Conservation (phyloP, 2,329 filamentous ascomycete species). For the Penicillium vulpinum region DNA sequence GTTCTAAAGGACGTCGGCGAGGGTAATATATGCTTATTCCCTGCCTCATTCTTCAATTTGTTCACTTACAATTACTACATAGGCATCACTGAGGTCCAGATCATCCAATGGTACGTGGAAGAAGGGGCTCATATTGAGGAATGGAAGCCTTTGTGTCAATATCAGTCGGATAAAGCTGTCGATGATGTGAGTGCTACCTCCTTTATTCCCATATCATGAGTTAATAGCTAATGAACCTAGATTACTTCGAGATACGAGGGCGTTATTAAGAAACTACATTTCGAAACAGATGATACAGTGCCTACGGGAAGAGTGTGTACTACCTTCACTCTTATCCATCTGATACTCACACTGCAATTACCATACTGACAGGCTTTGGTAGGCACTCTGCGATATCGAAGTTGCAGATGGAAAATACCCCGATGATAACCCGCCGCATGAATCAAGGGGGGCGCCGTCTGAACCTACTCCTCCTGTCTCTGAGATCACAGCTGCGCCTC, state of each 20-base stretch:
- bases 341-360: background rate
- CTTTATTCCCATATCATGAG: background rate
- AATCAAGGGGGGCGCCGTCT: conserved; percentile 28
- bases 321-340: background rate
- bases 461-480: conserved; percentile 20
- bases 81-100: conserved; percentile 98
- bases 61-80: conserved; percentile 22
- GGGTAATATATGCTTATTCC: conserved; percentile 27
- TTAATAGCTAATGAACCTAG: conserved; percentile 53
- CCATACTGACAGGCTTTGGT: conserved; percentile 13
- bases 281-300: conserved; percentile 93
- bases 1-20: conserved; percentile 47
- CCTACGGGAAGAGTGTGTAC: conserved; percentile 71
- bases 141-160: conserved; percentile 96
- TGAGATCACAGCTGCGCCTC: conserved; percentile 9
- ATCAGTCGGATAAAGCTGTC: conserved; percentile 93
- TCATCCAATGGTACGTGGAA: conserved; percentile 99
- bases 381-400: conserved; percentile 92
- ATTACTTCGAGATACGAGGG: conserved; percentile 96
- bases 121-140: conserved; percentile 94
- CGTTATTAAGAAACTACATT: conserved; percentile 93
- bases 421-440: conserved; percentile 50
- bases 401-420: conserved; percentile 74
- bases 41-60: background rate
- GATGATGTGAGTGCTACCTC: conserved; percentile 50